These are phyloP conservation scores for Xerocomus amazonicus DNA, from an alignment of 1,284 basidiomycete species.

Conservation along the genomic window DNA sequence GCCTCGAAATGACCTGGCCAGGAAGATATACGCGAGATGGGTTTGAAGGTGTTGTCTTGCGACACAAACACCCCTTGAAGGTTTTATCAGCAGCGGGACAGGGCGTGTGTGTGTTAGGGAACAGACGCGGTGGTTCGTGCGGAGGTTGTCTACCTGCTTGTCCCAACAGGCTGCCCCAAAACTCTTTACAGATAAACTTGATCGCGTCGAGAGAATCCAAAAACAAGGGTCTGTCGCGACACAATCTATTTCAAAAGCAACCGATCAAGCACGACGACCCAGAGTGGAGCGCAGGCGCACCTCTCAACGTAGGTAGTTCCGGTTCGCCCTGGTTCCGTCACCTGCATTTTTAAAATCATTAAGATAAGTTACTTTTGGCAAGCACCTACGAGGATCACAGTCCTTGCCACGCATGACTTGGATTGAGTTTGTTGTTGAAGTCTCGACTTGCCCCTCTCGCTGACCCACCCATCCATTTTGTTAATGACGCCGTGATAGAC, in stretches of 20 bases:
- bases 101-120: not conserved
- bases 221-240: conserved; percentile 72
- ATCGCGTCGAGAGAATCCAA: conserved; percentile 84
- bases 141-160: conserved; percentile 92
- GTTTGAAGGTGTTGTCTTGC: conserved; percentile 88
- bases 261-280: not conserved
- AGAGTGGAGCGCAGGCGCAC: conserved; percentile 41
- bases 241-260: conserved; percentile 49
- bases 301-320: conserved; percentile 60
- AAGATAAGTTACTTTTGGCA: too few relatives aligned
- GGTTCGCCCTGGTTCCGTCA: too few relatives aligned
- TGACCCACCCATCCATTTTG: too few relatives aligned
- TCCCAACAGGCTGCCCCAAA: conserved; percentile 85
- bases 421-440: too few relatives aligned
- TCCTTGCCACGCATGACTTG: too few relatives aligned
- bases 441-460: too few relatives aligned
- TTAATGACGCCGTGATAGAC: too few relatives aligned
- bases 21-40: conserved; percentile 75
- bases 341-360: too few relatives aligned
- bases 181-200: conserved; percentile 95
- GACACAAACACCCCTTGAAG: conserved; percentile 83
- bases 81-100: not conserved
- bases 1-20: conserved; percentile 75
- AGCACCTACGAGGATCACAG: too few relatives aligned
- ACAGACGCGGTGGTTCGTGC: conserved; percentile 87